Evolutionary conservation across 768 basidiomycete species (phyloP).

Genomic region (Lactifluus rugatus): DNA sequence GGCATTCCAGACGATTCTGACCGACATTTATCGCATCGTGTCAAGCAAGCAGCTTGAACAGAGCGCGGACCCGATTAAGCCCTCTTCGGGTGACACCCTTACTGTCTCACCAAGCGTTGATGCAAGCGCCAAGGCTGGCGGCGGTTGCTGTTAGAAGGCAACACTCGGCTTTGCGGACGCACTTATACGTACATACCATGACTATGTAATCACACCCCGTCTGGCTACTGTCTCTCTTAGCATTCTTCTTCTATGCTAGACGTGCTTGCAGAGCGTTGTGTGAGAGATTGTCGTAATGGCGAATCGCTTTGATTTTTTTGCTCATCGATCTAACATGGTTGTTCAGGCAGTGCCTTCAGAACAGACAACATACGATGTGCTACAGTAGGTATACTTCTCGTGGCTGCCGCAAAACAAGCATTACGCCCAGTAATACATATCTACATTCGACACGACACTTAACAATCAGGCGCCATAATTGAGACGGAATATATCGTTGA

Average conservation of each 20-base stretch:
- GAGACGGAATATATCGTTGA: conserved; percentile 90
- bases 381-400: conserved; percentile 10
- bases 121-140: conserved; percentile 42
- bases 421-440: conserved; percentile 2
- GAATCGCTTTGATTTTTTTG: background rate
- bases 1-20: conserved; percentile 95
- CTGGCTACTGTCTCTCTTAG: conserved; percentile 9
- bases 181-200: conserved; percentile 16
- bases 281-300: background rate
- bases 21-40: conserved; percentile 95
- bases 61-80: conserved; percentile 65
- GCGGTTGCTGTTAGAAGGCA: conserved; percentile 51
- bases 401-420: background rate
- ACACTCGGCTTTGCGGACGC: background rate
- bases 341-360: too few relatives aligned
- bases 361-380: background rate
- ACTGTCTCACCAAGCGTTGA: conserved; percentile 72
- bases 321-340: background rate
- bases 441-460: background rate
- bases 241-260: conserved; percentile 2
- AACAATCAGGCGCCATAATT: conserved; percentile 46
- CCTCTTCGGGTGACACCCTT: conserved; percentile 75
- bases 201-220: conserved; percentile 12
- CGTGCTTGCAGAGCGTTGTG: background rate
- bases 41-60: conserved; percentile 93